These are phyloP conservation scores for Cladosporium sphaerospermum DNA, from an alignment of 2,329 filamentous ascomycete genomes.

Conservation along the genomic window DNA sequence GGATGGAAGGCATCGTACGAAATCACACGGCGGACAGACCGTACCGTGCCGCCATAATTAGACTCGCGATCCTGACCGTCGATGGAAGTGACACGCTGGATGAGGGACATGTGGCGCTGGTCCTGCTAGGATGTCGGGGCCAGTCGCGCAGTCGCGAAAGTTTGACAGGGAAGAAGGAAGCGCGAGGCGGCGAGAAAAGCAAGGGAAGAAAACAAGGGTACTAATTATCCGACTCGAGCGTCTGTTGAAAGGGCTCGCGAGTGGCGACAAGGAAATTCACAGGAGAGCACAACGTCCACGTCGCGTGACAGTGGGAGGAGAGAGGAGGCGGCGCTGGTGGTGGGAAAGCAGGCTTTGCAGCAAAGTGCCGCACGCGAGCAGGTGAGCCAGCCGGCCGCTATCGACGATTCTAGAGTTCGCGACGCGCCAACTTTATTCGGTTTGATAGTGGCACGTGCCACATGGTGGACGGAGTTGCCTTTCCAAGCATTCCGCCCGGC, in stretches of 20 bases:
- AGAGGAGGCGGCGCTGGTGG: not conserved
- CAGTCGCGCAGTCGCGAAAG: not conserved
- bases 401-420: slow-evolving; percentile 5
- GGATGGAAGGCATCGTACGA: slow-evolving; percentile 40
- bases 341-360: slow-evolving; percentile 5
- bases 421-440: not conserved
- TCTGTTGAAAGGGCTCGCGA: slow-evolving; percentile 5
- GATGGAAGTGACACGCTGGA: slow-evolving; percentile 46
- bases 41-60: slow-evolving; percentile 21
- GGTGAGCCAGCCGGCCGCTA: not conserved
- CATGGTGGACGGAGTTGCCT: slow-evolving; percentile 5
- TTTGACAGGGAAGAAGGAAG: not conserved
- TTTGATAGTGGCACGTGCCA: slow-evolving; percentile 9
- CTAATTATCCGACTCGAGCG: not conserved
- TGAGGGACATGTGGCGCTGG: slow-evolving; percentile 41
- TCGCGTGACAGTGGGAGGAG: slow-evolving; percentile 2
- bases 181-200: not conserved
- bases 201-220: not conserved
- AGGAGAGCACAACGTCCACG: not conserved
- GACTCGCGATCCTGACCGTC: slow-evolving; percentile 44
- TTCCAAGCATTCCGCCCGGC: not conserved
- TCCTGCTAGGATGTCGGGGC: not conserved
- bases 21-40: slow-evolving; percentile 35
- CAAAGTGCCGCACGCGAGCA: not conserved
- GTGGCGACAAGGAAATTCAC: slow-evolving; percentile 4